phyloP scores from a whole-genome alignment of 2,329 filamentous ascomycete species.

The Tetracladium maxilliforme region DNA sequence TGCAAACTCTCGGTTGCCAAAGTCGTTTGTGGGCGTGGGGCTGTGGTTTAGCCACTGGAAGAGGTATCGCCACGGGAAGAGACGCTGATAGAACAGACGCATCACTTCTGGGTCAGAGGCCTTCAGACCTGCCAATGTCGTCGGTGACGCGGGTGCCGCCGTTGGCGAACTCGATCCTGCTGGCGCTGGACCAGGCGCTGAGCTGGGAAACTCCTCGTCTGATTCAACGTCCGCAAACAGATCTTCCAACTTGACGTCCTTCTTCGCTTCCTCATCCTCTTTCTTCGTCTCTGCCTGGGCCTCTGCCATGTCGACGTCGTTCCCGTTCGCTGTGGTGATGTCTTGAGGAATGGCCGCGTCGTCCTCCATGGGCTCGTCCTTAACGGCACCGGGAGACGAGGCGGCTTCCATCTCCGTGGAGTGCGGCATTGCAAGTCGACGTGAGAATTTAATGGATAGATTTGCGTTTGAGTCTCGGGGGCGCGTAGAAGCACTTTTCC shows the following conservation, averaged over 20 bases:
- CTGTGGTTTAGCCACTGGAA: slow-evolving; percentile 98
- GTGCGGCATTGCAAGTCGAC: too few relatives aligned
- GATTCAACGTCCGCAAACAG: slow-evolving; percentile 43
- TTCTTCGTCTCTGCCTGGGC: slow-evolving; percentile 7
- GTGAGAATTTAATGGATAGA: too few relatives aligned
- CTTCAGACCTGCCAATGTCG: slow-evolving; percentile 20
- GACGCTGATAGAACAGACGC: slow-evolving; percentile 84
- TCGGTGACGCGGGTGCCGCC: slow-evolving; percentile 23
- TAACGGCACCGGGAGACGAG: too few relatives aligned
- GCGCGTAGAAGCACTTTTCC: too few relatives aligned
- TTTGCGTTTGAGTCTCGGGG: too few relatives aligned
- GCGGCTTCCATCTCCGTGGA: too few relatives aligned
- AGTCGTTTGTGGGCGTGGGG: slow-evolving; percentile 72
- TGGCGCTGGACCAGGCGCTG: slow-evolving; percentile 18
- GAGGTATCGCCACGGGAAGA: slow-evolving; percentile 87
- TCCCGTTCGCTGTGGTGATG: slow-evolving; percentile 9
- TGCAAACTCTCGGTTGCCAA: slow-evolving; percentile 87
- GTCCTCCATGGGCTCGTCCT: not conserved
- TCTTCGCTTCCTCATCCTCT: slow-evolving; percentile 24
- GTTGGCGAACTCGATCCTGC: slow-evolving; percentile 27
- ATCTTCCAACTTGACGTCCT: slow-evolving; percentile 37
- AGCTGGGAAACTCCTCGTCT: slow-evolving; percentile 45
- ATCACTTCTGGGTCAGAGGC: slow-evolving; percentile 71
- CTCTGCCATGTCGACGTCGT: slow-evolving; percentile 26
- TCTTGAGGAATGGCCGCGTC: not conserved